phyloP scores from a whole-genome alignment of 139 green algal genomes.

The Chlorella sp. region DNA sequence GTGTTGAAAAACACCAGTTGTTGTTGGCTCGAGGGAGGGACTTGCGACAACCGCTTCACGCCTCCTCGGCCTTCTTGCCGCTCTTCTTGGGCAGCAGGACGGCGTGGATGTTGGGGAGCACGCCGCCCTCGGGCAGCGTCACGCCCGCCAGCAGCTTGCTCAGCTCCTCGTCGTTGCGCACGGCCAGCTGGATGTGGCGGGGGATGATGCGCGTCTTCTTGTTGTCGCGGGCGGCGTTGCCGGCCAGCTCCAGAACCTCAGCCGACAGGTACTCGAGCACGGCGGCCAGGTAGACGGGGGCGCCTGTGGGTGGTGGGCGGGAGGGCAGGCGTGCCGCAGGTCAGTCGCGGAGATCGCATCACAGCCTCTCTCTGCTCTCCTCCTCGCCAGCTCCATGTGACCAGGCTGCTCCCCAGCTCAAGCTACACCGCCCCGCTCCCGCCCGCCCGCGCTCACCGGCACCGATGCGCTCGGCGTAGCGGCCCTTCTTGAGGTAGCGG shows the following conservation, averaged over 20 bases:
- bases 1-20: too few relatives aligned
- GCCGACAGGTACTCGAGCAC: slow-evolving; percentile 87
- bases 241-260: slow-evolving; percentile 62
- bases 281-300: slow-evolving; percentile 71
- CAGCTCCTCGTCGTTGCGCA: slow-evolving; percentile 96
- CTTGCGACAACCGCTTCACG: too few relatives aligned
- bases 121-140: slow-evolving; percentile 82
- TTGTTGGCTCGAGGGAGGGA: too few relatives aligned
- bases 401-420: too few relatives aligned
- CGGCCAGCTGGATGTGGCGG: slow-evolving; percentile 90
- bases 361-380: too few relatives aligned
- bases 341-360: too few relatives aligned
- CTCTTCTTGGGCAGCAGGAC: slow-evolving; percentile 87
- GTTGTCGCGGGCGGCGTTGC: slow-evolving; percentile 87
- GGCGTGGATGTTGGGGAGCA: slow-evolving; percentile 89
- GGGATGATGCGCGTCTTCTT: slow-evolving; percentile 93
- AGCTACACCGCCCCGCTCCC: too few relatives aligned
- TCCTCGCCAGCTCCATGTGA: too few relatives aligned
- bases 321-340: too few relatives aligned
- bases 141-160: slow-evolving; percentile 85
- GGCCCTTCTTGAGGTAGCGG: slow-evolving; percentile 86
- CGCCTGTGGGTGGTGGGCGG: too few relatives aligned
- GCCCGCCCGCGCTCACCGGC: too few relatives aligned
- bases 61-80: slow-evolving; percentile 70
- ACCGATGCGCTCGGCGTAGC: too few relatives aligned